Conservation (phyloP, 139 green algal genomes). For the Picochlorum sp. region DNA sequence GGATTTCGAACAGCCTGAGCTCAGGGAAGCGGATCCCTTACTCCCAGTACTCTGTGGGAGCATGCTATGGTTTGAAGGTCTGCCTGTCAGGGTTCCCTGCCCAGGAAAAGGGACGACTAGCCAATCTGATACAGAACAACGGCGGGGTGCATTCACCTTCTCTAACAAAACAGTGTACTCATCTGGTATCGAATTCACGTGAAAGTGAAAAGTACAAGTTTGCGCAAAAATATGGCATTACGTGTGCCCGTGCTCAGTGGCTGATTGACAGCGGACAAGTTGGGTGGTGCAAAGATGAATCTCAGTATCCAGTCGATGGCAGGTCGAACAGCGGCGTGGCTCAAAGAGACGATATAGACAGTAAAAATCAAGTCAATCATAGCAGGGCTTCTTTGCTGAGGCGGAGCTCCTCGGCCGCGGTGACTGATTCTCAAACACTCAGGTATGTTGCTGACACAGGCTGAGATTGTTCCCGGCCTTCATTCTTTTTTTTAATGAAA, state of each 20-base stretch:
- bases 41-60: not conserved
- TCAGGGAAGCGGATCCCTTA: constrained; percentile 1
- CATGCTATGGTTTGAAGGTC: constrained; percentile 13
- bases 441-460: too few species aligned
- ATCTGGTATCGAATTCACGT: constrained; percentile 15
- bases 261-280: constrained; percentile 1
- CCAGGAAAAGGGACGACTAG: constrained; percentile 1
- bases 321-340: not conserved
- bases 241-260: constrained; percentile 3
- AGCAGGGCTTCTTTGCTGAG: too few species aligned
- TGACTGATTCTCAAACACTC: too few species aligned
- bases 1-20: constrained; percentile 7
- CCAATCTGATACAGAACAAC: not conserved
- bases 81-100: constrained; percentile 20
- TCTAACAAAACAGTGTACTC: constrained; percentile 19
- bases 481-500: too few species aligned
- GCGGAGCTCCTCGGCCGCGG: too few species aligned
- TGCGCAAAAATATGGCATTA: constrained; percentile 8
- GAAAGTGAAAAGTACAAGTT: constrained; percentile 27
- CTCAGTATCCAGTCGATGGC: not conserved
- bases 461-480: too few species aligned
- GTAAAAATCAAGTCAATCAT: not conserved
- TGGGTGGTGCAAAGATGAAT: constrained; percentile 18
- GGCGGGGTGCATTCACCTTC: constrained; percentile 15
- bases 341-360: not conserved